Evolutionary conservation across 148 eudicot genomes (phyloP).

Genomic region (Vaccinium corymbosum): DNA sequence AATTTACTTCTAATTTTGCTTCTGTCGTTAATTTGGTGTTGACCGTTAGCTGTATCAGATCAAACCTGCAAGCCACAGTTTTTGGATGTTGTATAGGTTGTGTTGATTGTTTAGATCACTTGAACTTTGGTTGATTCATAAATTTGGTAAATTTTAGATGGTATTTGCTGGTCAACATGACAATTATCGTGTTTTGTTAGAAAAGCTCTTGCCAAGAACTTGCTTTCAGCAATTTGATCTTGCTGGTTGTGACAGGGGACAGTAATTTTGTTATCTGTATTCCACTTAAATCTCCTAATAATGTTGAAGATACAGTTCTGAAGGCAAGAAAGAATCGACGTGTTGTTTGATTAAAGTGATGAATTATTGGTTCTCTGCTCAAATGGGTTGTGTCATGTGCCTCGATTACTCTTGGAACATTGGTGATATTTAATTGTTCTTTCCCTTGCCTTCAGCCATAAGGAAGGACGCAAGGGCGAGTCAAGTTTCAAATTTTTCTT

Average conservation of each 20-base stretch:
- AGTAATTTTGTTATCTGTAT: background rate
- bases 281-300: background rate
- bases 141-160: background rate
- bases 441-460: background rate
- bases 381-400: background rate
- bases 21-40: background rate
- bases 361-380: background rate
- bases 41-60: conserved; percentile 16
- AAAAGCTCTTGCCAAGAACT: background rate
- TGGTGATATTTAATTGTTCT: background rate
- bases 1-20: background rate
- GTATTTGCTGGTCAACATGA: background rate
- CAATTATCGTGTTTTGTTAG: background rate
- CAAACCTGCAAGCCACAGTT: conserved; percentile 3
- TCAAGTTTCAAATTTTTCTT: too few species aligned
- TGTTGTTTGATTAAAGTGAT: background rate
- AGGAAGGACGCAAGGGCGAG: too few species aligned
- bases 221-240: background rate
- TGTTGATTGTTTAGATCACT: conserved; percentile 5
- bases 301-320: background rate
- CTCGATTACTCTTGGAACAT: background rate
- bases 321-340: background rate
- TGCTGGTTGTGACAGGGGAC: background rate
- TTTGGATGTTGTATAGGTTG: background rate
- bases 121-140: background rate